These are phyloP conservation scores for Colletotrichum filicis DNA, from an alignment of 2,329 filamentous ascomycete genomes.

Conservation along the genomic window DNA sequence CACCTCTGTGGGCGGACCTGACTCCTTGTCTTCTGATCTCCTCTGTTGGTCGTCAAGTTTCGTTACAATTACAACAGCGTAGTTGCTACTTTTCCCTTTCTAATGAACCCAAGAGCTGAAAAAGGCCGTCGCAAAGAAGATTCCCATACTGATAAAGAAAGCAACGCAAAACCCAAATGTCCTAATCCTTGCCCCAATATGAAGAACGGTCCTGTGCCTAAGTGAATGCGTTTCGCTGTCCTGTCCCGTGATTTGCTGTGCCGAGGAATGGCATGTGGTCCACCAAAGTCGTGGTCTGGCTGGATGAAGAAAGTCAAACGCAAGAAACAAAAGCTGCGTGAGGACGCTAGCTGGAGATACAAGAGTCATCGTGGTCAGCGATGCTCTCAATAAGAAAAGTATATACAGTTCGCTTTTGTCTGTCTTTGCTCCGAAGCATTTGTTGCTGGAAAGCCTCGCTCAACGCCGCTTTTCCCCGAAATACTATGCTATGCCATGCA, in stretches of 20 bases:
- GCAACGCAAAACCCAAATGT: neutral
- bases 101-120: constrained; percentile 23
- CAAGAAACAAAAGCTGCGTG: constrained; percentile 13
- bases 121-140: neutral
- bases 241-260: constrained; percentile 5
- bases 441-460: constrained; percentile 27
- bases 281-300: constrained; percentile 4
- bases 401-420: constrained; percentile 34
- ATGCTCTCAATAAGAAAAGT: constrained; percentile 5
- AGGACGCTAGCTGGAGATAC: constrained; percentile 9
- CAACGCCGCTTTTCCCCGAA: constrained; percentile 32
- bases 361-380: constrained; percentile 9
- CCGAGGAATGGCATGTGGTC: constrained; percentile 16
- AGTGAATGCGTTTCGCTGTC: constrained; percentile 25
- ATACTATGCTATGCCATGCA: constrained; percentile 45
- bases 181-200: constrained; percentile 2
- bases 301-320: constrained; percentile 6
- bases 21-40: neutral
- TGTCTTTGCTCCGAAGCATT: constrained; percentile 29
- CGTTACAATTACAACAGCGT: constrained; percentile 37
- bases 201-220: constrained; percentile 14
- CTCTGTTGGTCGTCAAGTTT: constrained; percentile 29
- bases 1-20: neutral
- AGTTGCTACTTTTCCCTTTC: constrained; percentile 36
- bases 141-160: neutral